Percentiles rank a stretch among this genome's conserved stretches.
phyloP scores from a whole-genome alignment of 2,329 filamentous ascomycete species.

The Zasmidium citrigriseum region DNA sequence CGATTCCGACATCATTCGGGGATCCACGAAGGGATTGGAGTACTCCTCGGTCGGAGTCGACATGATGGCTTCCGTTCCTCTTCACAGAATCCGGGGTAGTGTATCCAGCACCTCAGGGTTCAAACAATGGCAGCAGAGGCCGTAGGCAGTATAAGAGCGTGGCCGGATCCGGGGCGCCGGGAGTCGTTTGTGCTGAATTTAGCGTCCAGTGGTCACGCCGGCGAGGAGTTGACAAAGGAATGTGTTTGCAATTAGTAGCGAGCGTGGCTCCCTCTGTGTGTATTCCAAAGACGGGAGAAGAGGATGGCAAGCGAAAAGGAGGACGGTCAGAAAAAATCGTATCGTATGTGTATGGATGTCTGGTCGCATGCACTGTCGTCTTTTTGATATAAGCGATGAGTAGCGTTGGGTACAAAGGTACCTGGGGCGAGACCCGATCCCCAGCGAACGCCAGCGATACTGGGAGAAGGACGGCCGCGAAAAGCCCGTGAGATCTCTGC shows the following conservation, averaged over 20 bases:
- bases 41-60: constrained; percentile 25
- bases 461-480: not conserved
- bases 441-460: not conserved
- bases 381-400: not conserved
- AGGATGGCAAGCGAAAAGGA: not conserved
- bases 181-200: not conserved
- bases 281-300: not conserved
- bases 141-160: not conserved
- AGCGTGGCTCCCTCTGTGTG: not conserved
- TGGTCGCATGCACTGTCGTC: not conserved
- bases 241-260: not conserved
- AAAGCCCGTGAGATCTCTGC: constrained; percentile 1
- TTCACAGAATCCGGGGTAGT: not conserved
- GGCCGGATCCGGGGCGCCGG: constrained; percentile 10
- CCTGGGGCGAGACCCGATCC: not conserved
- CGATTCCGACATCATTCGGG: constrained; percentile 12
- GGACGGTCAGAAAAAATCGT: not conserved
- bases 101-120: not conserved
- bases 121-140: not conserved
- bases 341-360: not conserved
- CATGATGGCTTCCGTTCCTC: constrained; percentile 13
- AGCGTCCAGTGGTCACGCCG: not conserved
- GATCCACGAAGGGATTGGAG: constrained; percentile 22
- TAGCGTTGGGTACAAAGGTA: constrained; percentile 12
- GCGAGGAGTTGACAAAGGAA: constrained; percentile 9